Evolutionary conservation across 1,284 basidiomycete species (phyloP).

Genomic region (Ustilago nuda): DNA sequence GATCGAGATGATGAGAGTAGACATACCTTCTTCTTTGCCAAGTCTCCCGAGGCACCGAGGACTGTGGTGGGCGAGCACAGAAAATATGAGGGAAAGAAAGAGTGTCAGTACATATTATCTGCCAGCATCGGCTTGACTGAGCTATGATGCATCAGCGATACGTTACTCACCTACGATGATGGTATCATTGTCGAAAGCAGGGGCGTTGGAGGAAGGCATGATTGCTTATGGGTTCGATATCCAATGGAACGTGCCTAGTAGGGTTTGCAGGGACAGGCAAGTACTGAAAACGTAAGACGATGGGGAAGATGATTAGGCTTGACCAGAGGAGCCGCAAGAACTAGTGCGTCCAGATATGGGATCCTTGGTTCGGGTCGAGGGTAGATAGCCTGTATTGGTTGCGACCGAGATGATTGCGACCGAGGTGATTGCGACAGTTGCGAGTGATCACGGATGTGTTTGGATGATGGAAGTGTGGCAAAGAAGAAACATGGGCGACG

Average conservation of each 20-base stretch:
- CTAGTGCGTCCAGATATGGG: not conserved
- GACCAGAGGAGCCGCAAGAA: not conserved
- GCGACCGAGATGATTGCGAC: slow-evolving; percentile 1
- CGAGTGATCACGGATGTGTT: slow-evolving; percentile 7
- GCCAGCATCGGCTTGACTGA: not conserved
- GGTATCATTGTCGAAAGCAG: slow-evolving; percentile 60
- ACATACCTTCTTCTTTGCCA: slow-evolving; percentile 96
- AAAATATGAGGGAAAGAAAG: not conserved
- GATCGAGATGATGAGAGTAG: not conserved
- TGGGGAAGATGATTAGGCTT: not conserved
- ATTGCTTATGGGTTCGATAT: slow-evolving; percentile 1
- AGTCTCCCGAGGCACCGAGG: slow-evolving; percentile 94
- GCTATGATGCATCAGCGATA: not conserved
- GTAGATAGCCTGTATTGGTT: not conserved
- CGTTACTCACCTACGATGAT: slow-evolving; percentile 64
- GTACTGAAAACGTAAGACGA: not conserved
- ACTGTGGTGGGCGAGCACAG: slow-evolving; percentile 73
- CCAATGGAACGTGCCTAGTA: not conserved
- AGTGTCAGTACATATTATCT: not conserved
- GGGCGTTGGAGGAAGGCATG: slow-evolving; percentile 46
- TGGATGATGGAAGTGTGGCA: slow-evolving; percentile 4
- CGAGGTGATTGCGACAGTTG: not conserved
- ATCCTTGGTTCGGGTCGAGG: not conserved
- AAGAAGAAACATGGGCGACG: slow-evolving; percentile 1
- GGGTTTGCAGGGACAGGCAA: not conserved